phyloP scores from a whole-genome alignment of 768 basidiomycete species.

The Amanita pallidorosea region DNA sequence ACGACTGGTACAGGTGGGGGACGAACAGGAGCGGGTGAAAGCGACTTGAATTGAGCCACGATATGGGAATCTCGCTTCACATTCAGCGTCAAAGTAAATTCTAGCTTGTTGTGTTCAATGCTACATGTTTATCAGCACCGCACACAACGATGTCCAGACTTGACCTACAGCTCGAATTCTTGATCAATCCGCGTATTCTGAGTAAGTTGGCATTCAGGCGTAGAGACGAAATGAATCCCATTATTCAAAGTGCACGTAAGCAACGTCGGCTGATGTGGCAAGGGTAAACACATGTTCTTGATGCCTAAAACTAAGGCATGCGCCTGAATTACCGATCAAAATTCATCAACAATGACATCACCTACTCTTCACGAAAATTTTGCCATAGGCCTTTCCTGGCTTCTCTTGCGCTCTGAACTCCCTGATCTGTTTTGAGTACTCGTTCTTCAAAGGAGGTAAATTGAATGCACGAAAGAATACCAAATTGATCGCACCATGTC shows the following conservation, averaged over 20 bases:
- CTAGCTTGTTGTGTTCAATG: slow-evolving; percentile 89
- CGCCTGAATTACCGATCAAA: slow-evolving; percentile 7
- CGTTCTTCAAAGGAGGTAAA: slow-evolving; percentile 46
- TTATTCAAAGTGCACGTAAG: slow-evolving; percentile 90
- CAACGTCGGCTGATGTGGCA: slow-evolving; percentile 65
- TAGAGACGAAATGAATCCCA: slow-evolving; percentile 92
- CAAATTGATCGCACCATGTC: slow-evolving; percentile 66
- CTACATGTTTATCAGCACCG: slow-evolving; percentile 23
- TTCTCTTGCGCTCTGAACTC: slow-evolving; percentile 72
- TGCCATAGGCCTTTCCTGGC: slow-evolving; percentile 74
- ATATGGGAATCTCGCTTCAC: slow-evolving; percentile 83
- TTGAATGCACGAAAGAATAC: slow-evolving; percentile 4
- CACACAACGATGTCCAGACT: background rate
- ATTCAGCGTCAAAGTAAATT: slow-evolving; percentile 87
- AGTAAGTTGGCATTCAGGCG: slow-evolving; percentile 60
- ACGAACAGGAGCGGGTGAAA: slow-evolving; percentile 34
- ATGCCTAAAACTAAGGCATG: slow-evolving; percentile 59
- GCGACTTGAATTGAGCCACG: slow-evolving; percentile 61
- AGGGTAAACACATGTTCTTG: slow-evolving; percentile 61
- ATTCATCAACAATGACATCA: background rate
- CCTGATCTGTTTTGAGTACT: slow-evolving; percentile 85
- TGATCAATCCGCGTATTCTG: slow-evolving; percentile 63
- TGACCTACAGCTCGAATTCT: slow-evolving; percentile 80
- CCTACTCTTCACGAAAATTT: slow-evolving; percentile 89
- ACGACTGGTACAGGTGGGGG: slow-evolving; percentile 23